Evolutionary conservation across 805 yeast species (phyloP), one percentile per base, ranked within the genome.

Genomic region (Nematodospora valgi): DNA sequence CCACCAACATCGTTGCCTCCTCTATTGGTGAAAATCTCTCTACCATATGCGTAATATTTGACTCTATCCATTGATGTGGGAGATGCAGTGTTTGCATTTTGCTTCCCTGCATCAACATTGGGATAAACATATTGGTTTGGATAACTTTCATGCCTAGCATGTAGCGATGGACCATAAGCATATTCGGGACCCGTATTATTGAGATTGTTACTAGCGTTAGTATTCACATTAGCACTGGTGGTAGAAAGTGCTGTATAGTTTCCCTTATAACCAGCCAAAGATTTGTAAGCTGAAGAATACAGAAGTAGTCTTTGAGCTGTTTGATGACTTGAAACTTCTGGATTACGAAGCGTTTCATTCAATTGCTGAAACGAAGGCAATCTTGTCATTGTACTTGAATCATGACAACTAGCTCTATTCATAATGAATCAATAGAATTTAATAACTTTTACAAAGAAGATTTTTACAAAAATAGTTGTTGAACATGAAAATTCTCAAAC

Each of bases 331-430:
- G 19, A 30, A 4, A n/a, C 11, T 22, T 30, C 31, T 20, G 39
- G 32, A 15, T 36, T 23, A 18, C 39, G 27, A 11, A 30, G 29
- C 14, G 38, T 34, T 24, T 34, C 38, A 18, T 24, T 28, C 21
- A 34, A 30, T 23, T 38, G 42, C 24, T 38, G 42, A 19, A 38
- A 38, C 8, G 42, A 38, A 2, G 42, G 42, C 26, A 38, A 38
- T 23, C 39, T 34, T 10, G 39, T 29, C 27, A 32, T 24, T 5
- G 23, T 18, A n/a, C 21, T 20, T 14, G 32, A 15, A 6, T 21
- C 28, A 21, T 15, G 10, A 5, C 27, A n/a, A 9, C 12, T 16
- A 14, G 18, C 17, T 16, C 16, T 6, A 29, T 16, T 27, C 27
- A 27, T 34, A 4, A 23, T 32, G 4, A 20, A 13, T 11, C 7